phyloP scores from a whole-genome alignment of 257 asterid genomes.

The Solanum rostratum region DNA sequence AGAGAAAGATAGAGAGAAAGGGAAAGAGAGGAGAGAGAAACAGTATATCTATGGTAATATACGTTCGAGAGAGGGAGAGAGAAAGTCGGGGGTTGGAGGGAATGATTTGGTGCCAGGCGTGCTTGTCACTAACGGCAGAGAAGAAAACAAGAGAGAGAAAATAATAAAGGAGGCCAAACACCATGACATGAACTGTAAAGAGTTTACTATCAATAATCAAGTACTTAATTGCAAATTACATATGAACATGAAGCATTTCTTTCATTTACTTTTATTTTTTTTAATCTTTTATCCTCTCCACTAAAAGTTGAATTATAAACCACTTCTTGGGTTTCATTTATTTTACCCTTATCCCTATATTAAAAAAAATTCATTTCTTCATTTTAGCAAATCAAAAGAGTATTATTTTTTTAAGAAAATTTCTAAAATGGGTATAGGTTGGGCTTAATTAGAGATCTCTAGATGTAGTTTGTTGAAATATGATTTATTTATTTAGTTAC shows the following conservation, averaged over 20 bases:
- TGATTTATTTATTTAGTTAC: background rate
- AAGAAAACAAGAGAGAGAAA: background rate
- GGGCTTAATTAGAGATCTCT: background rate
- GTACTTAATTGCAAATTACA: background rate
- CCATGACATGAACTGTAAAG: background rate
- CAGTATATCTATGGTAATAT: background rate
- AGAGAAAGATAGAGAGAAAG: conserved; percentile 3
- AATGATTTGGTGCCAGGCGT: conserved; percentile 73
- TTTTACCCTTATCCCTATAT: background rate
- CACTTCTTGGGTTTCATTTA: background rate
- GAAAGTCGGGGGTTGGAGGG: conserved; percentile 20
- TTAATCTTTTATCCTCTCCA: too few relatives aligned
- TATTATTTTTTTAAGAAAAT: background rate
- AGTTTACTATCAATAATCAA: background rate
- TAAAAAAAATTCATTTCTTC: background rate
- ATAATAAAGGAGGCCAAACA: background rate
- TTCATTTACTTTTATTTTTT: background rate
- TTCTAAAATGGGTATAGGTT: background rate
- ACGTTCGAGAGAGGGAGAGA: conserved; percentile 15
- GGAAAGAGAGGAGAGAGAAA: conserved; percentile 12
- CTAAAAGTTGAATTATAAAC: background rate
- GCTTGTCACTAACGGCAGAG: conserved; percentile 68
- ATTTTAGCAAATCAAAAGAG: background rate
- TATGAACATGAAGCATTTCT: background rate
- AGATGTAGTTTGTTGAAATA: too few relatives aligned